Evolutionary conservation across 2,329 filamentous ascomycete genomes (phyloP).

Genomic region (Claviceps sp.): DNA sequence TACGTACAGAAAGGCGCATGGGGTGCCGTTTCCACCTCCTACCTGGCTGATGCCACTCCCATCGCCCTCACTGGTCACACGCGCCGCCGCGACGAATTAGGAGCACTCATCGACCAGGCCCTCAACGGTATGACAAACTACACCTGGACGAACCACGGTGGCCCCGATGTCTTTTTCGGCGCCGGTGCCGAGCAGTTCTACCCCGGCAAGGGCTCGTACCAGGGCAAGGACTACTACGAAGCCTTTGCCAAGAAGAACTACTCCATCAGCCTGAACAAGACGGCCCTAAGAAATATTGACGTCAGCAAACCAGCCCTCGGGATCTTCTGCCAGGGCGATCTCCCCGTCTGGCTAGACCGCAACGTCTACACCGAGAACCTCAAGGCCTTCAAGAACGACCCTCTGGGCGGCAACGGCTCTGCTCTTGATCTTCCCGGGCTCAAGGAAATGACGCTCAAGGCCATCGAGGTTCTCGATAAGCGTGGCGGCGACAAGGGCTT

Average conservation of each 20-base stretch:
- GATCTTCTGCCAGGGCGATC: slow-evolving; percentile 61
- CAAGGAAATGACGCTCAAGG: slow-evolving; percentile 84
- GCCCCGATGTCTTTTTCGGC: slow-evolving; percentile 72
- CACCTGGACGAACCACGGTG: slow-evolving; percentile 62
- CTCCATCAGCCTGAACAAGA: slow-evolving; percentile 60
- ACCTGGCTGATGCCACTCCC: slow-evolving; percentile 70
- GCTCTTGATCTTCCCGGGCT: slow-evolving; percentile 68
- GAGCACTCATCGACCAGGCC: slow-evolving; percentile 60
- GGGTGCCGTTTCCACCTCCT: slow-evolving; percentile 67
- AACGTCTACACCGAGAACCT: slow-evolving; percentile 68
- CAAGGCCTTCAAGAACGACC: slow-evolving; percentile 50
- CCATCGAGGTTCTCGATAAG: slow-evolving; percentile 62
- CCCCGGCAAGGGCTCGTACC: slow-evolving; percentile 48
- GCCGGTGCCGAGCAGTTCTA: slow-evolving; percentile 74
- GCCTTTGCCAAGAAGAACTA: slow-evolving; percentile 63
- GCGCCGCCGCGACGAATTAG: slow-evolving; percentile 54
- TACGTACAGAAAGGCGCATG: slow-evolving; percentile 33
- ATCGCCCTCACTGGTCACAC: slow-evolving; percentile 64
- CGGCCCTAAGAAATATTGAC: slow-evolving; percentile 45
- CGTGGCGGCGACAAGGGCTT: slow-evolving; percentile 58
- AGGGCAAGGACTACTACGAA: slow-evolving; percentile 66
- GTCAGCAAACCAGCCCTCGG: slow-evolving; percentile 55
- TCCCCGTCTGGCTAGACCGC: slow-evolving; percentile 78
- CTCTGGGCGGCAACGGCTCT: slow-evolving; percentile 47
- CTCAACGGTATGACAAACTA: slow-evolving; percentile 68